Percentiles rank a stretch among this genome's conserved stretches.
Conservation (phyloP, 2,329 filamentous ascomycete genomes). For the Botryotinia globosa region DNA sequence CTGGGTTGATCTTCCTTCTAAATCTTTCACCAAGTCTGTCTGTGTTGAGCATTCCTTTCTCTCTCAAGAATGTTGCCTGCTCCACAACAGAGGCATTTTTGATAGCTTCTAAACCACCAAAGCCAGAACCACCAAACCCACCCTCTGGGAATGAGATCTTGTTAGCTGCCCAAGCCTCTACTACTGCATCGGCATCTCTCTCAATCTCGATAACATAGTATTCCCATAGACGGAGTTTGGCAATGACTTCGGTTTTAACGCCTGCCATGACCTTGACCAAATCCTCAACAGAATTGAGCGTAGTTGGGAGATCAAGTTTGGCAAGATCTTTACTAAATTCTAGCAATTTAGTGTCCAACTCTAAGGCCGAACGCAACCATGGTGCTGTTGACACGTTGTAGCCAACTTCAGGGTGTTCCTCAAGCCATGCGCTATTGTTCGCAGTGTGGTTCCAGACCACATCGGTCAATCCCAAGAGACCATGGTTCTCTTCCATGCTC, state of each 20-base stretch:
- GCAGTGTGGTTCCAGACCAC: conserved; percentile 98
- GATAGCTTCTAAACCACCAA: conserved; percentile 51
- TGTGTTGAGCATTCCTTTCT: conserved; percentile 66
- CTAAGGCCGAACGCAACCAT: conserved; percentile 68
- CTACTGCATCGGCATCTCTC: conserved; percentile 62
- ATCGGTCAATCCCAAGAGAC: conserved; percentile 84
- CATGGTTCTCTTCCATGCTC: conserved; percentile 80
- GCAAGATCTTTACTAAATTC: conserved; percentile 61
- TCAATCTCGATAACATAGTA: conserved; percentile 85
- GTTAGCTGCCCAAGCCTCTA: conserved; percentile 69
- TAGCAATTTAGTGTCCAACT: conserved; percentile 73
- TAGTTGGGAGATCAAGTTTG: conserved; percentile 70
- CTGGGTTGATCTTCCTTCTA: conserved; percentile 67
- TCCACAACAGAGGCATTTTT: conserved; percentile 54
- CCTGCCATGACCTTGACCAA: conserved; percentile 78
- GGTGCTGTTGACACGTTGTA: conserved; percentile 93
- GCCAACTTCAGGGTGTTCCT: conserved; percentile 90
- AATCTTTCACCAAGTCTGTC: conserved; percentile 80
- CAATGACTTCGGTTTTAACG: conserved; percentile 77
- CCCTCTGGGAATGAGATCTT: conserved; percentile 54
- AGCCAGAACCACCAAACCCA: conserved; percentile 46
- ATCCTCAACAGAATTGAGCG: conserved; percentile 68
- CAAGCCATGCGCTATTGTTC: conserved; percentile 89
- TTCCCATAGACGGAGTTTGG: conserved; percentile 81
- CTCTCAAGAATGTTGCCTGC: conserved; percentile 55